Conservation (phyloP, 768 basidiomycete species). For the Suillus lakei region DNA sequence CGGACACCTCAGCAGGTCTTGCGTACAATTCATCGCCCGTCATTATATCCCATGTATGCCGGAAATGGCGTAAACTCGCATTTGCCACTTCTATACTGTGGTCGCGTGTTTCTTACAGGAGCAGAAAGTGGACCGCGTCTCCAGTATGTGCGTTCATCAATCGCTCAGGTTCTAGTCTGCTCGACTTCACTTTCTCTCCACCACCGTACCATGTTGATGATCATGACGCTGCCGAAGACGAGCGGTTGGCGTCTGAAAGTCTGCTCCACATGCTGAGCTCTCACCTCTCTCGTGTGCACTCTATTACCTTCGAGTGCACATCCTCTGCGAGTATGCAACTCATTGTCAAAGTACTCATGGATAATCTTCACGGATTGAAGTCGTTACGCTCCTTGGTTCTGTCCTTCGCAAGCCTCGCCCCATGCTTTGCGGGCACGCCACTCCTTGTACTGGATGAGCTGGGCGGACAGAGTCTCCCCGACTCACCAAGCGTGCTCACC, state of each 20-base stretch:
- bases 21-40: conserved; percentile 41
- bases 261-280: conserved; percentile 29
- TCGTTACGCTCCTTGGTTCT: conserved; percentile 33
- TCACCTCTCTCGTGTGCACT: conserved; percentile 35
- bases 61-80: conserved; percentile 51
- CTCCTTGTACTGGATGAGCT: conserved; percentile 27
- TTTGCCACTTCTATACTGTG: conserved; percentile 50
- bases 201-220: conserved; percentile 15
- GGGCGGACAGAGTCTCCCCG: conserved; percentile 12
- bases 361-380: conserved; percentile 25
- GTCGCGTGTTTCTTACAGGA: conserved; percentile 42
- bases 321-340: conserved; percentile 33
- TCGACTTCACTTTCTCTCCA: conserved; percentile 42
- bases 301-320: conserved; percentile 39
- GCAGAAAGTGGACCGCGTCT: conserved; percentile 25
- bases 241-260: conserved; percentile 20
- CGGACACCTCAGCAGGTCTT: conserved; percentile 27
- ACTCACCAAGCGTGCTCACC: conserved; percentile 19
- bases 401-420: conserved; percentile 27
- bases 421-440: conserved; percentile 31
- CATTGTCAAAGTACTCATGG: conserved; percentile 23
- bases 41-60: conserved; percentile 52
- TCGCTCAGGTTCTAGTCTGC: conserved; percentile 38
- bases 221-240: conserved; percentile 21
- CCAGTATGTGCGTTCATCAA: conserved; percentile 37